A percentile compares a stretch with the other conserved stretches of the same genome.
phyloP scores from a whole-genome alignment of 2,329 filamentous ascomycete species.

The Apiospora arundinis region DNA sequence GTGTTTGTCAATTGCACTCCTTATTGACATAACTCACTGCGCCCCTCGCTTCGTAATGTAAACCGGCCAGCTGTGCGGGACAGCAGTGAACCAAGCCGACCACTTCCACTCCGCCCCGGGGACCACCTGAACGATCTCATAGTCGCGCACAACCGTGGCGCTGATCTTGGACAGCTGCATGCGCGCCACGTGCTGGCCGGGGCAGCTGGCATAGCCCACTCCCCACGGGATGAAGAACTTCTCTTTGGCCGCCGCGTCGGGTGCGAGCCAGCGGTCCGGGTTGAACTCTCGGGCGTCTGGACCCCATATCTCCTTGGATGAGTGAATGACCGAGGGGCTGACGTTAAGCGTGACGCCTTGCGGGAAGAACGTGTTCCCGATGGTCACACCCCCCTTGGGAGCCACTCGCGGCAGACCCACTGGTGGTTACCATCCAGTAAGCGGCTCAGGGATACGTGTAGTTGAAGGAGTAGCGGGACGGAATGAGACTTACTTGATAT shows the following conservation, averaged over 20 bases:
- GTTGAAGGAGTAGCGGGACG: background rate
- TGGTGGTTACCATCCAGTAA: background rate
- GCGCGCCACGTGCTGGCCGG: conserved; percentile 29
- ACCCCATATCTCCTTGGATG: conserved; percentile 25
- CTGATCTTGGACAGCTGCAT: conserved; percentile 30
- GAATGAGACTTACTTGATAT: conserved; percentile 24
- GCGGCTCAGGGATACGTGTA: background rate
- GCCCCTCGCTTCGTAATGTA: conserved; percentile 26
- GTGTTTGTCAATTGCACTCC: background rate
- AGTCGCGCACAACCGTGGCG: conserved; percentile 31
- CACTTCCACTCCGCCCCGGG: conserved; percentile 28
- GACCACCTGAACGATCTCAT: conserved; percentile 28
- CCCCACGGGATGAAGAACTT: conserved; percentile 27
- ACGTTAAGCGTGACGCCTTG: conserved; percentile 25
- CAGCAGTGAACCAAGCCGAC: conserved; percentile 26
- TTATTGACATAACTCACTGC: background rate
- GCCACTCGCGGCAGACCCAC: conserved; percentile 26
- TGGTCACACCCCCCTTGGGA: conserved; percentile 26
- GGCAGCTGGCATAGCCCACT: conserved; percentile 27
- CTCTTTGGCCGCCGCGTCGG: conserved; percentile 21
- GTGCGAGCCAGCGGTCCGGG: conserved; percentile 26
- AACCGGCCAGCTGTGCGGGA: conserved; percentile 29
- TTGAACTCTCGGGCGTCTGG: conserved; percentile 25
- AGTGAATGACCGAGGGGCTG: conserved; percentile 22
- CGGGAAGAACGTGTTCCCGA: conserved; percentile 25